phyloP scores from a whole-genome alignment of 441 rosid genomes.

The Eruca vesicaria region DNA sequence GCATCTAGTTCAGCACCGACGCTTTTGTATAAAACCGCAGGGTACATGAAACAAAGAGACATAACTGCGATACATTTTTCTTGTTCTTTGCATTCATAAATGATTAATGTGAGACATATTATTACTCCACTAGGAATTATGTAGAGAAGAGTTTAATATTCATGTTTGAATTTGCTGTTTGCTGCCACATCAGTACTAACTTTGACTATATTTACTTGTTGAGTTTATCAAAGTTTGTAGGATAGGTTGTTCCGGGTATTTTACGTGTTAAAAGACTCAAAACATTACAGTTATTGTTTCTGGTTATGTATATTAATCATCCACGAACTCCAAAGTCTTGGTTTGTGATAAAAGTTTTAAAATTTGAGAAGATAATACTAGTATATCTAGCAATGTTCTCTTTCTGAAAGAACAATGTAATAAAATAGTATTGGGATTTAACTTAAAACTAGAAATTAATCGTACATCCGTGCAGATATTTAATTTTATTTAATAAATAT shows the following conservation, averaged over 20 bases:
- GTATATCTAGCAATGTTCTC: too few relatives aligned
- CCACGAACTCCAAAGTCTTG: slow-evolving; percentile 8
- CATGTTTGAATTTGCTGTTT: not conserved
- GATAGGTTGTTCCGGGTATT: not conserved
- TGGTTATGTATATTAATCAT: not conserved
- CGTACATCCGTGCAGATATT: too few relatives aligned
- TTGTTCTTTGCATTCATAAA: not conserved
- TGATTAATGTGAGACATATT: slow-evolving; percentile 1
- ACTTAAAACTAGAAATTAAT: too few relatives aligned
- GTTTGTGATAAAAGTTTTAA: not conserved
- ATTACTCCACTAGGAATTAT: not conserved
- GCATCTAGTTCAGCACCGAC: slow-evolving; percentile 20
- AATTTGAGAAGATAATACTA: not conserved
- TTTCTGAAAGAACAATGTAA: too few relatives aligned
- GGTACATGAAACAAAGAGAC: not conserved
- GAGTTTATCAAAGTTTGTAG: not conserved
- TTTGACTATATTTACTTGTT: not conserved
- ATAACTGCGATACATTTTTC: slow-evolving; percentile 1
- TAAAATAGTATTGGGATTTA: too few relatives aligned
- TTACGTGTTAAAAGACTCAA: not conserved
- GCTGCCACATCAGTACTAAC: not conserved
- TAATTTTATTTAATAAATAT: too few relatives aligned
- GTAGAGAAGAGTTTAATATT: not conserved
- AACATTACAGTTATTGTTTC: slow-evolving; percentile 5
- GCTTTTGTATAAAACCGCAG: not conserved